phyloP scores from a whole-genome alignment of 306 rosid genomes.

The Elaeagnus macrophylla region DNA sequence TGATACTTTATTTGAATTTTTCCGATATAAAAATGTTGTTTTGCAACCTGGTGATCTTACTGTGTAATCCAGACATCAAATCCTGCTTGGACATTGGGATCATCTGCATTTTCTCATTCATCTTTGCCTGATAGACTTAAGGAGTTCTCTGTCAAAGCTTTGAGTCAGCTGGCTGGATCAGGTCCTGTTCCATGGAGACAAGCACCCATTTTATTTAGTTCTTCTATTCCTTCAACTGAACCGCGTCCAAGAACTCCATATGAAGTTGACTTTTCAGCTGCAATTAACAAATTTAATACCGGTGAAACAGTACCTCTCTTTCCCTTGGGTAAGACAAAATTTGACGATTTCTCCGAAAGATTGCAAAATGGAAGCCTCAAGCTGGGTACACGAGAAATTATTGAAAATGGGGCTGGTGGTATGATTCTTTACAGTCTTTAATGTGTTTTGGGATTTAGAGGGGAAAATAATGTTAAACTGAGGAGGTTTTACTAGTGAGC shows the following conservation, averaged over 20 bases:
- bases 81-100: slow-evolving; percentile 47
- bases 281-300: slow-evolving; percentile 50
- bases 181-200: slow-evolving; percentile 99
- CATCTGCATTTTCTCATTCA: slow-evolving; percentile 51
- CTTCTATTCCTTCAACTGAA: slow-evolving; percentile 52
- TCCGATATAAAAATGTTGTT: slow-evolving; percentile 9
- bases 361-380: slow-evolving; percentile 55
- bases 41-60: slow-evolving; percentile 27
- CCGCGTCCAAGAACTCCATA: slow-evolving; percentile 48
- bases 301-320: slow-evolving; percentile 54
- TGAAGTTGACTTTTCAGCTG: slow-evolving; percentile 53
- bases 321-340: slow-evolving; percentile 57
- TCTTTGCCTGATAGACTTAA: slow-evolving; percentile 62
- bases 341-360: slow-evolving; percentile 71
- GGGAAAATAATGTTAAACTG: neutral
- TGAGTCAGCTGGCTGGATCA: slow-evolving; percentile 99
- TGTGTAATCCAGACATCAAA: slow-evolving; percentile 64
- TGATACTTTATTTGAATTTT: slow-evolving; percentile 14
- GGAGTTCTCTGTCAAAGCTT: slow-evolving; percentile 65
- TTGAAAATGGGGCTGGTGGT: slow-evolving; percentile 59
- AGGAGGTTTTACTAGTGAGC: neutral
- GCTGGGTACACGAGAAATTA: slow-evolving; percentile 49
- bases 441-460: neutral
- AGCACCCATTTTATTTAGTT: slow-evolving; percentile 83
- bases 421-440: slow-evolving; percentile 10